A percentile compares a stretch with the other conserved stretches of the same genome.
phyloP scores from a whole-genome alignment of 2,329 filamentous ascomycete genomes.

The Mollisiaceae sp. region DNA sequence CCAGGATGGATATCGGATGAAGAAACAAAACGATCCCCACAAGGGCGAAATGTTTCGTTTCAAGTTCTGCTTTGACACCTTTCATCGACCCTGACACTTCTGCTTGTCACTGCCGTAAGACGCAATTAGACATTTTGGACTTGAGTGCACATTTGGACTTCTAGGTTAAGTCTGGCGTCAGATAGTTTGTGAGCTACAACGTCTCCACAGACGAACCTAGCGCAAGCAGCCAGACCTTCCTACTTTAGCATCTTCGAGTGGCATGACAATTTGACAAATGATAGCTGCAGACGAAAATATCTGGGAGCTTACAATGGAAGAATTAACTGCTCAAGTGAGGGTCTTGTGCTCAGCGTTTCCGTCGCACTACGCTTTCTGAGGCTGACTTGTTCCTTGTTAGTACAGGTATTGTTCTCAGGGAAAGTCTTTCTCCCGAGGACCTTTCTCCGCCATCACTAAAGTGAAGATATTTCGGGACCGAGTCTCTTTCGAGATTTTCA shows the following conservation, averaged over 20 bases:
- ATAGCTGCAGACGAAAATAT: neutral
- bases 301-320: neutral
- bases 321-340: neutral
- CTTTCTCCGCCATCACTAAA: neutral
- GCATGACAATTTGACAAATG: conserved; percentile 7
- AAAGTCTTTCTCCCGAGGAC: neutral
- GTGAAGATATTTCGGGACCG: neutral
- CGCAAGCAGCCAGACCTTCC: neutral
- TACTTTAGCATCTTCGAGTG: neutral
- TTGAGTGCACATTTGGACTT: too few species aligned
- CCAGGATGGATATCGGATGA: neutral
- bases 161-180: neutral
- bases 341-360: neutral
- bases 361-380: neutral
- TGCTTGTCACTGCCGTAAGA: neutral
- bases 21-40: neutral
- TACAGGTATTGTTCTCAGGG: neutral
- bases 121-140: conserved; percentile 4
- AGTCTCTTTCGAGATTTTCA: neutral
- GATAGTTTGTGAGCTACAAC: neutral
- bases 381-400: neutral
- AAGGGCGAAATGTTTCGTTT: neutral
- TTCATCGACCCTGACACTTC: neutral
- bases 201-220: neutral
- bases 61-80: conserved; percentile 7